phyloP scores from a whole-genome alignment of 352 stramenopile genomes.

The Globisporangium perplexum region DNA sequence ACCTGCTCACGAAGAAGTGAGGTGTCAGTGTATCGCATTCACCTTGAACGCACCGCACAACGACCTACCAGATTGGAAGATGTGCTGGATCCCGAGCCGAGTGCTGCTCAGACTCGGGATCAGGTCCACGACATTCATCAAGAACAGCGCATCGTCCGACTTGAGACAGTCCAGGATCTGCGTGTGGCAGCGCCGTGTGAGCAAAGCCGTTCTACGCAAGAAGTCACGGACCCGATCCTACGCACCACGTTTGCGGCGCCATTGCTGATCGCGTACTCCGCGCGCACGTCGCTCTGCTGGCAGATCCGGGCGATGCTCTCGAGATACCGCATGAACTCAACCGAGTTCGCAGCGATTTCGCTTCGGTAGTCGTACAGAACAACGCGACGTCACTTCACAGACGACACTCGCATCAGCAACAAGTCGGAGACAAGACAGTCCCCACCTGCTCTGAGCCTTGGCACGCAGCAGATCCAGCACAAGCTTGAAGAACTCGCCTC shows the following conservation, averaged over 20 bases:
- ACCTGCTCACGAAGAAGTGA: conserved; percentile 22
- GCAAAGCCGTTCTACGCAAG: not conserved
- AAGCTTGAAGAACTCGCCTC: conserved; percentile 32
- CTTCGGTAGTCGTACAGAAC: conserved; percentile 11
- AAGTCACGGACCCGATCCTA: not conserved
- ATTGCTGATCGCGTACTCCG: conserved; percentile 49
- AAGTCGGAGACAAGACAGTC: conserved; percentile 2
- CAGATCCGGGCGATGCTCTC: conserved; percentile 66
- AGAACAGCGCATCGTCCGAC: conserved; percentile 71
- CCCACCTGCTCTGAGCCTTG: conserved; percentile 41
- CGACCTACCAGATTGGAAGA: conserved; percentile 74
- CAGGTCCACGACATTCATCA: conserved; percentile 84
- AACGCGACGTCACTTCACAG: not conserved
- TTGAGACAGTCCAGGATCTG: conserved; percentile 71
- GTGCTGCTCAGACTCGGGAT: conserved; percentile 67
- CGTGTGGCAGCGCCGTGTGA: not conserved
- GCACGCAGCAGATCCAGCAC: conserved; percentile 45
- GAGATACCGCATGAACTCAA: conserved; percentile 76
- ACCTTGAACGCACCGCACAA: not conserved
- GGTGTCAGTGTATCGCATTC: too few species aligned
- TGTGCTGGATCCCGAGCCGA: conserved; percentile 52
- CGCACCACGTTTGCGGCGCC: conserved; percentile 16
- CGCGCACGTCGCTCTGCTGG: conserved; percentile 44
- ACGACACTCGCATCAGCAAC: conserved; percentile 4
- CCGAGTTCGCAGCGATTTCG: conserved; percentile 39